Evolutionary conservation across 1,139 yeast species (phyloP), one percentile per base, ranked within the genome.

Genomic region (Geotrichum klebahnii): DNA sequence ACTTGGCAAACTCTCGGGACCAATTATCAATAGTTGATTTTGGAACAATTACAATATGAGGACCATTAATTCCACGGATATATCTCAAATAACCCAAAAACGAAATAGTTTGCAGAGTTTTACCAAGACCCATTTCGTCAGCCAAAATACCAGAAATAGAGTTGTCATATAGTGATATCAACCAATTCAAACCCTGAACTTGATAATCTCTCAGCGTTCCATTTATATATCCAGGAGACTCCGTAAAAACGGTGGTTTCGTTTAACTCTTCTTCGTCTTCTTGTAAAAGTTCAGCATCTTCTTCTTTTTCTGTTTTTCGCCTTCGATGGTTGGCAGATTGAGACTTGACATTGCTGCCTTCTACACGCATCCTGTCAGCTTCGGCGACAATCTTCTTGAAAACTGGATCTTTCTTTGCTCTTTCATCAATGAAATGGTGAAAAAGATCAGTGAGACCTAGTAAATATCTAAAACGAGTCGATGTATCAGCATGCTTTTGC

Each of bases 81-180:
- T 86, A 87, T 57, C 97, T 75, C 53, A 92, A 72, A 65, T 87
- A 89, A 0, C 96, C 97, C 50, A 92, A 71, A 61, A 92, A 90
- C 10, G 55, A 52, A 40, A 53, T 53, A 2, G 55, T 53, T 42
- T 53, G 55, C 20, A 53, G 28, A 1, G 98, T 92, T 64, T 92
- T 92, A 55, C 98, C 98, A 51, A 92, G 75, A 2, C 98, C 98
- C 98, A 92, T 92, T 68, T 92, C 98, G 68, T 92, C 98, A 5
- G 98, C 98, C 51, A 92, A 74, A 48, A 92, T 90, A 40, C 97
- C 97, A 1, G 94, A 82, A 50, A 89, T 74, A 59, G 82, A 80
- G 68, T 89, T 87, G 59, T 85, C 90, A 61, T 84, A 81, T 50
- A 90, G 70, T 0, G 89, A 79, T n/a, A 89, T 80, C 64, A 89